Conservation (phyloP, 2,329 filamentous ascomycete species). For the Cercospora sp. region DNA sequence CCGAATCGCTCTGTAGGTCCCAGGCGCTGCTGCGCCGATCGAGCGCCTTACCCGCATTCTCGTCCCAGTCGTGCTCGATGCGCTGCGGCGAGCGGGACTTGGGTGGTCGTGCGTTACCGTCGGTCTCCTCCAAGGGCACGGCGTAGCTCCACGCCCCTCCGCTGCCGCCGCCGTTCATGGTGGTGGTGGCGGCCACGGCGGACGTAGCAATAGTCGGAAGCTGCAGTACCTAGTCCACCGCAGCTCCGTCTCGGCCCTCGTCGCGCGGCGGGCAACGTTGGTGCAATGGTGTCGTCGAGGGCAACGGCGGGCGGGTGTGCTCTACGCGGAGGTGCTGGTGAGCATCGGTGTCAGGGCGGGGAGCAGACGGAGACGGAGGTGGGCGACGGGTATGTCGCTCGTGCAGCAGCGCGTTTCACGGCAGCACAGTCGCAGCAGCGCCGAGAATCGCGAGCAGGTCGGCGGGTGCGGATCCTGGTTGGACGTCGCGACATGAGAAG, state of each 20-base stretch:
- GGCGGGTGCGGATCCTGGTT: neutral
- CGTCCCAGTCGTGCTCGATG: slow-evolving; percentile 11
- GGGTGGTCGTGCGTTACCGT: slow-evolving; percentile 26
- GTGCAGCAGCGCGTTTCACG: neutral
- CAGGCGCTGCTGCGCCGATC: slow-evolving; percentile 24
- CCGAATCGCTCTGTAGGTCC: slow-evolving; percentile 34
- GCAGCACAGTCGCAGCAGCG: neutral
- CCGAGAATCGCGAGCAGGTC: neutral
- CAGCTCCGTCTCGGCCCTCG: neutral
- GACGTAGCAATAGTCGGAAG: neutral
- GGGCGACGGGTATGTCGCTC: neutral
- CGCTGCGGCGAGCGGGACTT: slow-evolving; percentile 10
- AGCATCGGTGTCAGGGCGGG: neutral
- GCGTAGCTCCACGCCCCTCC: slow-evolving; percentile 28
- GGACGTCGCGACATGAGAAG: neutral
- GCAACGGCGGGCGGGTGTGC: neutral
- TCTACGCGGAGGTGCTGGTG: neutral
- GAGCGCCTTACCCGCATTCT: slow-evolving; percentile 18
- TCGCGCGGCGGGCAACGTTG: neutral
- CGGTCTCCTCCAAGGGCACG: slow-evolving; percentile 29
- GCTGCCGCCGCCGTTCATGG: slow-evolving; percentile 17
- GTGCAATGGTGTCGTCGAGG: neutral
- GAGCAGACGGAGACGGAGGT: neutral
- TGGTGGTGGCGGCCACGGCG: slow-evolving; percentile 4
- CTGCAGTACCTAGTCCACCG: neutral